phyloP scores from a whole-genome alignment of 371 early-diverging fungal genomes.

The Furculomyces boomerangus region DNA sequence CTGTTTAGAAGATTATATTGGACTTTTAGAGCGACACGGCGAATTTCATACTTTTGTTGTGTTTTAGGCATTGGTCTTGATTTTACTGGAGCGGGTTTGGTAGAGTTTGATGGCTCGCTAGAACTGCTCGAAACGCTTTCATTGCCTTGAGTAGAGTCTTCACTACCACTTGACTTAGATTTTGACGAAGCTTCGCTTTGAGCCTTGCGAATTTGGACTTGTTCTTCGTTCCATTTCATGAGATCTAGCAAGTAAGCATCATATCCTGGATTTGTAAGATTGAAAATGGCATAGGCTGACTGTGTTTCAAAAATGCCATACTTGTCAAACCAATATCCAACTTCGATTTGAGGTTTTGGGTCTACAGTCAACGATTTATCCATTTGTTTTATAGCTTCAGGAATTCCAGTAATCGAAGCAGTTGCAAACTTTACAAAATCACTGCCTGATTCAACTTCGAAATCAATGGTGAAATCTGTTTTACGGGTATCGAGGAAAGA shows the following conservation, averaged over 20 bases:
- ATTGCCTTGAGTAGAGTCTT: background rate
- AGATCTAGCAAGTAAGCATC: slow-evolving; percentile 9
- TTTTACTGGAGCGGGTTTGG: background rate
- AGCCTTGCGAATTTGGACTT: slow-evolving; percentile 5
- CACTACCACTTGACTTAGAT: background rate
- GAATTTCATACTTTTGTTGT: slow-evolving; percentile 7
- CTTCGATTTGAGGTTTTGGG: slow-evolving; percentile 61
- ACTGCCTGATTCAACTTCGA: slow-evolving; percentile 32
- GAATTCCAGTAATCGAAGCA: slow-evolving; percentile 50
- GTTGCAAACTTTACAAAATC: slow-evolving; percentile 16
- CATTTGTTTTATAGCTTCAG: slow-evolving; percentile 43
- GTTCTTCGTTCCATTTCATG: slow-evolving; percentile 16
- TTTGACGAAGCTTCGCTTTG: background rate
- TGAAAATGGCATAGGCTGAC: slow-evolving; percentile 22
- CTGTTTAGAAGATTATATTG: slow-evolving; percentile 25
- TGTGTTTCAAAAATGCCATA: slow-evolving; percentile 36
- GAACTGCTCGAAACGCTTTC: background rate
- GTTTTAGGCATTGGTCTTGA: slow-evolving; percentile 10
- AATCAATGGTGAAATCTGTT: slow-evolving; percentile 57
- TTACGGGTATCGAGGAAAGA: slow-evolving; percentile 63
- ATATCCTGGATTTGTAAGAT: slow-evolving; percentile 21
- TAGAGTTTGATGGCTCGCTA: background rate
- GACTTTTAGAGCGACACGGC: slow-evolving; percentile 23
- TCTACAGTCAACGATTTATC: slow-evolving; percentile 29
- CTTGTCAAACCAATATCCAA: slow-evolving; percentile 45